Base-by-base conservation (phyloP, 2,329 filamentous ascomycete species). In the Elsinoe necatrix region DNA sequence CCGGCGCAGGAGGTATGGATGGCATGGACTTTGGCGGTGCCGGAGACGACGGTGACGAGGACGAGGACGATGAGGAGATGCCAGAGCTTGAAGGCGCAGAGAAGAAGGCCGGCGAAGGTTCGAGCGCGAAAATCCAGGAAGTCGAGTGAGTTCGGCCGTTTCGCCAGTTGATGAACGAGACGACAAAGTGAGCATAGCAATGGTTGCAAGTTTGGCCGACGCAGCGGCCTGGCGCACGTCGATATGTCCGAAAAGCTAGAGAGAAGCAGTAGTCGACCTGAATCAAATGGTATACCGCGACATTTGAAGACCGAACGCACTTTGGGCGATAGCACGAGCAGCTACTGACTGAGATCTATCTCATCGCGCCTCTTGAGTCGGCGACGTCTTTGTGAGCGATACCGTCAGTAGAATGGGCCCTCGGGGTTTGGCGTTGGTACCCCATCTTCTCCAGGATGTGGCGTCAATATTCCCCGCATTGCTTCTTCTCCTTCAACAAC, bases 31-130 rank as follows among this genome's bases (percentile, higher is more conserved):
- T 57, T 52, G 59, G 59, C 31, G 59, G 59, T 20, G 54, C 54
- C 2, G 54, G 54, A 20, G 54, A 56, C 18, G 54, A 56, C 12
- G 61, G 34, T 11, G 61, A 68, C 58, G 82, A 84, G 16, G 65
- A 66, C 1, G 81, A 84, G 35, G 85, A 89, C 54, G 87, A 89
- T 3, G 73, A 75, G n/a, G 73, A 92, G n/a, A 89, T 93, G 83
- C 88, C 89, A 57, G 81, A 81, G 63, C 48, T 52, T 18, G 48
- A 52, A n/a, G 54, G 39, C 18, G 41, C 29, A 16, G 81, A 93
- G 51, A 84, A 86, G 69, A 82, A 78, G 18, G 82, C 82, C 58
- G 78, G 77, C 37, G 23, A 41, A 34, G 12, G 37, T 12, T 39
- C 35, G 16, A 20, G 54, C 42, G 23, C 54, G 2, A 56, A 56